phyloP scores from a whole-genome alignment of 1,284 basidiomycete genomes.

The Cystobasidiaceae sp. region DNA sequence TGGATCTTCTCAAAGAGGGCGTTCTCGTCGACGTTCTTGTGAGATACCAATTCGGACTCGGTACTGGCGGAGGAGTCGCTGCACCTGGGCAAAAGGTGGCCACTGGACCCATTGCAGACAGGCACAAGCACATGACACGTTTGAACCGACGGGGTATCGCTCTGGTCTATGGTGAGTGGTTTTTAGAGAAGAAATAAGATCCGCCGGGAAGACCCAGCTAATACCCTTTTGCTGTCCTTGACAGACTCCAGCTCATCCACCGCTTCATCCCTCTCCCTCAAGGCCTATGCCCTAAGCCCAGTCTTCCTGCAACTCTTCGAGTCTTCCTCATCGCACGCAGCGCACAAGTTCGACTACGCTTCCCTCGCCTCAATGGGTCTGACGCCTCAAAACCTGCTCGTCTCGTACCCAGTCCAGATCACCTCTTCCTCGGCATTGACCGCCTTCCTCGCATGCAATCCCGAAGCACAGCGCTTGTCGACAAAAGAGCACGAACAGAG shows the following conservation, averaged over 20 bases:
- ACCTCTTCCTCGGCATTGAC: conserved; percentile 79
- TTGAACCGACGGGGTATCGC: conserved; percentile 70
- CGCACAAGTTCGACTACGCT: conserved; percentile 24
- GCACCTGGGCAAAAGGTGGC: conserved; percentile 29
- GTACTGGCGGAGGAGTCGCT: conserved; percentile 53
- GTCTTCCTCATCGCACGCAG: conserved; percentile 45
- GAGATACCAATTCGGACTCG: conserved; percentile 77
- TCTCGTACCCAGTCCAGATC: conserved; percentile 82
- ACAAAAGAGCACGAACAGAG: conserved; percentile 4
- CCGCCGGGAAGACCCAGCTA: background rate
- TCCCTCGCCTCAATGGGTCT: conserved; percentile 73
- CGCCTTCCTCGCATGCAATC: conserved; percentile 67
- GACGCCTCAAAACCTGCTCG: conserved; percentile 82
- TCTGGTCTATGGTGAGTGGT: conserved; percentile 71
- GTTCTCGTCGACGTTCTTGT: conserved; percentile 86
- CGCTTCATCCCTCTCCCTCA: conserved; percentile 81
- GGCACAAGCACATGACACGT: conserved; percentile 16
- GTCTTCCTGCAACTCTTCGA: conserved; percentile 82
- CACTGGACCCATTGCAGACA: conserved; percentile 23
- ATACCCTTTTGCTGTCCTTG: conserved; percentile 16
- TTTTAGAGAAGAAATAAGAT: background rate
- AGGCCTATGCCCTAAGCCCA: conserved; percentile 80
- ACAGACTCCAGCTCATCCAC: conserved; percentile 57
- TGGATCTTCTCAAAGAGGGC: conserved; percentile 63
- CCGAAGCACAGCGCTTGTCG: conserved; percentile 6